Evolutionary conservation across 2,329 filamentous ascomycete species (phyloP).

Genomic region (Colletotrichum orbiculare): DNA sequence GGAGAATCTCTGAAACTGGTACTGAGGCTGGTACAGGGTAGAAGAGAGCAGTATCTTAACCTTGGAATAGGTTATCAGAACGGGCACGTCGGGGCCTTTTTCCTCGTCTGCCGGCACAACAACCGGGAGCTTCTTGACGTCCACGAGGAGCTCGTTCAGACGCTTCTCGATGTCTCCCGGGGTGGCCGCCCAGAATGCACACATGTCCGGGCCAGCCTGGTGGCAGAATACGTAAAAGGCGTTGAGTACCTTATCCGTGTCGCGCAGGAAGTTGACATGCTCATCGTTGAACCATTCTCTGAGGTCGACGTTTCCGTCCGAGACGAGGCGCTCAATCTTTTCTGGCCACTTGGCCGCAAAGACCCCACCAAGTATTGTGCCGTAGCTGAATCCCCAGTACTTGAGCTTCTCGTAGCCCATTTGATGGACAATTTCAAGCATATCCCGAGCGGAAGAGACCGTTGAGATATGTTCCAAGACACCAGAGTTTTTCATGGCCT

Average conservation of each 20-base stretch:
- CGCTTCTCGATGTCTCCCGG: constrained; percentile 52
- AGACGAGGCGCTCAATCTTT: constrained; percentile 60
- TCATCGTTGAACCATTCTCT: constrained; percentile 62
- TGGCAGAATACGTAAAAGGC: constrained; percentile 66
- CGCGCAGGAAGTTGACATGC: constrained; percentile 60
- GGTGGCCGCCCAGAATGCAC: constrained; percentile 54
- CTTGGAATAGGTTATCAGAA: constrained; percentile 62
- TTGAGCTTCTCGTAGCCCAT: constrained; percentile 55
- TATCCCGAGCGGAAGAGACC: constrained; percentile 57
- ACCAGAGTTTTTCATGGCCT: constrained; percentile 47
- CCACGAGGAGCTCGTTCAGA: constrained; percentile 52
- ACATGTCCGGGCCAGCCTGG: constrained; percentile 59
- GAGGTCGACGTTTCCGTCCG: constrained; percentile 66
- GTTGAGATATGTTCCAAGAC: constrained; percentile 57
- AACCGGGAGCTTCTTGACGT: constrained; percentile 55
- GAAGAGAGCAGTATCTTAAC: constrained; percentile 56
- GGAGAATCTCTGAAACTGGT: constrained; percentile 55
- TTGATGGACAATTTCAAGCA: constrained; percentile 58
- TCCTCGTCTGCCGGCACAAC: constrained; percentile 48
- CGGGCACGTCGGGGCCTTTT: constrained; percentile 53
- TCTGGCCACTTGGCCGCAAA: constrained; percentile 65
- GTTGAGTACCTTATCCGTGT: constrained; percentile 64
- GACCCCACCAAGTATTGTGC: constrained; percentile 62
- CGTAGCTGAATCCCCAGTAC: constrained; percentile 68
- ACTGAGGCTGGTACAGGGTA: constrained; percentile 57